Evolutionary conservation across 1,284 basidiomycete species (phyloP), one percentile per base, ranked within the genome.

Genomic region (Sphaerobolus stellatus): DNA sequence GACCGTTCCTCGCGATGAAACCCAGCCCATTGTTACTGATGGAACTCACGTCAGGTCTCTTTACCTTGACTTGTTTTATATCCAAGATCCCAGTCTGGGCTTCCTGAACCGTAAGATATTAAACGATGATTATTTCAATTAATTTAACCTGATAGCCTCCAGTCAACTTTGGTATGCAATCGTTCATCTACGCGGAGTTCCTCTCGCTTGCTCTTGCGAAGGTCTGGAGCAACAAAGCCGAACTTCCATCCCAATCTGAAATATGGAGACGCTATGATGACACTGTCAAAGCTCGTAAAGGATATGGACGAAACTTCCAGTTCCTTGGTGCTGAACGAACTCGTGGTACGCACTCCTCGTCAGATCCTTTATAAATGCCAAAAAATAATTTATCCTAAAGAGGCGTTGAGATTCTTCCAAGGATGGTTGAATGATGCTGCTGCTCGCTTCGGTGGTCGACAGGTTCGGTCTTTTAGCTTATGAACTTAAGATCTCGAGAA

Each of bases 41-140:
- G 78, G 78, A 28, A 69, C 66, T 1, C 71, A 74, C 51, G 64
- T 80, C n/a, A 72, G 73, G 4, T 72, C 76, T 7, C 66, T 79
- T 2, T 73, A 77, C 58, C 66, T 75, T 14, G 77, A 79, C 56
- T 61, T 73, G 0, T 73, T 79, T 60, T 79, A 74, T 60, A 76
- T 80, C 47, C 73, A 75, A n/a, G 76, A 80, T 53, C 77, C 78
- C 3, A 77, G 77, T 7, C 64, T 80, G 5, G 68, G 70, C 0
- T 78, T 79, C 55, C 63, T 73, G 25, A 70, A 71, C 48, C 65
- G 72, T 72, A 52, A 30, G 68, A 56, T 24, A 52, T 34, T 25
- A 24, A n/a, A 22, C 36, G n/a, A 16, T 38, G 36, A 38, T 11
- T 36, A 36, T 18, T 36, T 11, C n/a, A 33, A 31, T 29, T 41